A percentile compares a stretch with the other conserved stretches of the same genome.
phyloP scores from a whole-genome alignment of 202 grass and related monocot genomes.

The Dendrocalamus latiflorus region DNA sequence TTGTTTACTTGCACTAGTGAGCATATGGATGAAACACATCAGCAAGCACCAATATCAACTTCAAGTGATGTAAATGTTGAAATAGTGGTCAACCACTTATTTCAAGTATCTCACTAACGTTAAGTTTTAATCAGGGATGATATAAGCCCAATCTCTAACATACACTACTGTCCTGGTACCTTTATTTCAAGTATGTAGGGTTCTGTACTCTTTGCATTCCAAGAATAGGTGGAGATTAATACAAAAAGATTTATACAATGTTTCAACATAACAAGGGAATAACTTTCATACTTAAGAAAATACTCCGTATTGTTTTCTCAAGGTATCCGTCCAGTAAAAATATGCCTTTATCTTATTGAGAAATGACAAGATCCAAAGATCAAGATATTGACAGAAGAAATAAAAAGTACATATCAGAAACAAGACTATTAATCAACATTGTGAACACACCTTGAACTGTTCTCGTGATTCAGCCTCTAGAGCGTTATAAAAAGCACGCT shows the following conservation, averaged over 20 bases:
- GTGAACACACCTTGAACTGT: slow-evolving; percentile 78
- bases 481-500: slow-evolving; percentile 77
- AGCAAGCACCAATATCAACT: neutral
- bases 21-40: neutral
- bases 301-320: neutral
- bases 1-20: slow-evolving; percentile 14
- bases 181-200: neutral
- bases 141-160: neutral
- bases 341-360: neutral
- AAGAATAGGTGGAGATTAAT: neutral
- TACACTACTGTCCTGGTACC: neutral
- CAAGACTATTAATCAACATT: neutral
- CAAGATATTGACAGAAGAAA: slow-evolving; percentile 11
- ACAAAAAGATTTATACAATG: neutral
- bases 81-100: neutral
- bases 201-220: neutral
- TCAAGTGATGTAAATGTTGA: neutral
- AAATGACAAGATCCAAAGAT: slow-evolving; percentile 4
- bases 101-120: neutral
- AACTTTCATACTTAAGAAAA: neutral
- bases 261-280: neutral
- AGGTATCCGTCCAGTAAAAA: neutral
- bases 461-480: slow-evolving; percentile 92
- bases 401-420: neutral
- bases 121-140: neutral